Evolutionary conservation across 139 green algal genomes (phyloP), one percentile per base, ranked within the genome.

Genomic region (Chloropicon primus): DNA sequence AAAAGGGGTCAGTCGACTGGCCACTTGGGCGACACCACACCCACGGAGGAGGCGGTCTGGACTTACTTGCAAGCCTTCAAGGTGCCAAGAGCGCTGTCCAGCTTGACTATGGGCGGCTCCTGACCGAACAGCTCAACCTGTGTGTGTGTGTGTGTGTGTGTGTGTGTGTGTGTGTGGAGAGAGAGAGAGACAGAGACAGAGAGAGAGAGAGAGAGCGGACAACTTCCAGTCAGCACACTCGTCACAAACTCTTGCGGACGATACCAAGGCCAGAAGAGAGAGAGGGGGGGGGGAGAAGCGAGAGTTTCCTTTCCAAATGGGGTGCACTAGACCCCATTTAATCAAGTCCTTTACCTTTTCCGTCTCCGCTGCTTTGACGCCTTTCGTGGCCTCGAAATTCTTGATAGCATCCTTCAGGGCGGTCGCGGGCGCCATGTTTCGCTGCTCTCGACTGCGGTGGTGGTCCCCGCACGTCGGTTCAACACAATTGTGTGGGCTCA

Each of bases 391-490:
- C 76, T 94, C 90, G 71, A 93, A 93, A 1, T 87, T 83, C 73
- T 92, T 92, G n/a, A 96, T 87, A 1, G 92, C 92, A 22, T 96
- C 89, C 76, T 96, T 96, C 26, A 93, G 89, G 0, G 88, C 87
- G 0, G 90, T 93, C 5, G 86, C 77, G 53, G 92, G 87, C 24
- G 84, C 76, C 82, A 85, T 87, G 17, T 72, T 62, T 5, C 41
- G 41, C 41, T 5, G 5, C 10, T 17, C 41, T 62, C 17, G 41
- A n/a, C 10, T 17, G 41, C 10, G 10, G 41, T 62, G 41, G 10
- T 62, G 10, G 41, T 62, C 17, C 41, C 41, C 10, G 41, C 17
- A 5, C 41, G 10, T 62, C 41, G 10, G 41, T 17, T 62, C n/a
- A n/a, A n/a, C n/a, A n/a, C n/a, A n/a, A n/a, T n/a, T n/a, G n/a